Evolutionary conservation across 495 filamentous ascomycete genomes (phyloP), one percentile per base, ranked within the genome.

Genomic region (Xylaria grammica): DNA sequence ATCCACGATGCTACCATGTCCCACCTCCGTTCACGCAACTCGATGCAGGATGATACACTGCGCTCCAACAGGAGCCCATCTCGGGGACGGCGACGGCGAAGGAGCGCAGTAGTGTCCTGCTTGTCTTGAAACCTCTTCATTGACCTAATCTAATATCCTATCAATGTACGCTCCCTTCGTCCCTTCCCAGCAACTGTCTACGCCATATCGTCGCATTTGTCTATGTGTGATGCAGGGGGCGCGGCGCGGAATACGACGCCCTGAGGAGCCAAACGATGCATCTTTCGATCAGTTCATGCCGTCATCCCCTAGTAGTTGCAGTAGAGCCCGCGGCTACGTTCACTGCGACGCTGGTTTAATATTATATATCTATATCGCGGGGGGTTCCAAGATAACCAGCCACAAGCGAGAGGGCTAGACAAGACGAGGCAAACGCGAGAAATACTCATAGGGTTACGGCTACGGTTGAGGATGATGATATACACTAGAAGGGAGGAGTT

Each of bases 191-290:
- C 50, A 26, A 32, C 26, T 24, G 34, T 44, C 36, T 54, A 34
- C 27, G 50, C 27, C 50, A 24, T 51, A 51, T 17, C 4, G 27
- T 53, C 29, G 50, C 29, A 53, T 20, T 19, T 34, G 7, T 40
- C 30, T 13, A 55, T 63, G 60, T 24, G 38, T 22, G 27, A 55
- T 42, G 50, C 48, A 54, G 60, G 60, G 40, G 57, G 45, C 13
- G 48, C 51, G 13, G 45, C 36, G 51, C 50, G 51, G 60, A 63
- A 63, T 63, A 52, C 50, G 51, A 63, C 60, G 60, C 53, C 36
- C 49, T 53, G 32, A 44, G 20, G 60, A 42, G 38, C 50, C 60
- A 55, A 54, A 36, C 51, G 60, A 55, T 55, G 60, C 17, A 48
- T 29, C 26, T 44, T 30, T 30, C 27, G 7, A 45, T 22, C 53